phyloP scores from a whole-genome alignment of 2,329 filamentous ascomycete genomes.

The Pseudogymnoascus sp. region DNA sequence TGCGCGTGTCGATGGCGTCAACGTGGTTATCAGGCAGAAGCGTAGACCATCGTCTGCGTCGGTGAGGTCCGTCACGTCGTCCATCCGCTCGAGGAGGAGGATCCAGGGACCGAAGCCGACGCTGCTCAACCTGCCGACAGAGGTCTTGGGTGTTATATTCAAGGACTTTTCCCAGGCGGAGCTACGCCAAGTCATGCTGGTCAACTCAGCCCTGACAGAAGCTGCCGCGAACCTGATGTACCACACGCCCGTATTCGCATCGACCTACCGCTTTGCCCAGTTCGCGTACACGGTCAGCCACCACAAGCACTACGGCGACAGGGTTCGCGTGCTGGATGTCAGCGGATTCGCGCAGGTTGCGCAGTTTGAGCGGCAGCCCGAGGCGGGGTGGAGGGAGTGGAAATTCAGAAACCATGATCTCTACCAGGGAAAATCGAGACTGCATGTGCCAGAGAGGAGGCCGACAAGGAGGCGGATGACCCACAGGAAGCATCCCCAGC shows the following conservation, averaged over 20 bases:
- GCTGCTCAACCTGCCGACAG: conserved; percentile 16
- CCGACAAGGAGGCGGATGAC: background rate
- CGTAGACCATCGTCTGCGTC: conserved; percentile 12
- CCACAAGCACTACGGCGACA: conserved; percentile 13
- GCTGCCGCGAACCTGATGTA: conserved; percentile 17
- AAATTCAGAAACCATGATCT: conserved; percentile 17
- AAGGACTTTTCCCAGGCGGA: conserved; percentile 14
- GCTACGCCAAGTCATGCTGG: conserved; percentile 15
- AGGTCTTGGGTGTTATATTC: conserved; percentile 18
- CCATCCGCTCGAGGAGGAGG: conserved; percentile 12
- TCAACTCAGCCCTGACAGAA: conserved; percentile 15
- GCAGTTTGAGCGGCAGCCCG: conserved; percentile 9
- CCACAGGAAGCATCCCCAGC: conserved; percentile 14
- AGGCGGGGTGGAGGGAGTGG: conserved; percentile 21
- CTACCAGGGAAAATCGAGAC: background rate
- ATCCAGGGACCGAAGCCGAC: conserved; percentile 8
- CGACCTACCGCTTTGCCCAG: conserved; percentile 22
- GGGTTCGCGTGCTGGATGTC: conserved; percentile 19
- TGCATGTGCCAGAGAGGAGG: background rate
- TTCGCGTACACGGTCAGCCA: conserved; percentile 17
- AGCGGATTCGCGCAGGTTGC: conserved; percentile 13
- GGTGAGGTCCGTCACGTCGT: conserved; percentile 14
- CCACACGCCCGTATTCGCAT: conserved; percentile 15
- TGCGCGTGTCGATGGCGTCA: background rate
- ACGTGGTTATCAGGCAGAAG: conserved; percentile 9